These are phyloP conservation scores for Podospora conica DNA, from an alignment of 495 filamentous ascomycete species.

Conservation along the genomic window DNA sequence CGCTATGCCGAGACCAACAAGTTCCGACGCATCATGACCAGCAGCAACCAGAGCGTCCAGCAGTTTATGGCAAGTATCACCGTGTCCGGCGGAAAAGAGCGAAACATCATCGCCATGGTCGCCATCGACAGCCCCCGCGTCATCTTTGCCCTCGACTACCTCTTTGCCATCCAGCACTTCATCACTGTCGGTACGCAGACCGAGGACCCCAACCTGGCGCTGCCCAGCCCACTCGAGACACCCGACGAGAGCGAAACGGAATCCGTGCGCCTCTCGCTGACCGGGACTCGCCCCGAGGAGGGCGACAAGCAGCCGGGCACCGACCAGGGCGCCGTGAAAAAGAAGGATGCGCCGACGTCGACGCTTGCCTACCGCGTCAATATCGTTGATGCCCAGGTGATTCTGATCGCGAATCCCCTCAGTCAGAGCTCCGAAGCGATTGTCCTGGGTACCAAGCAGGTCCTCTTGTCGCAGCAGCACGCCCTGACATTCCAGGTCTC, in stretches of 20 bases:
- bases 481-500: slow-evolving; percentile 86
- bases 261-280: slow-evolving; percentile 36
- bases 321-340: neutral
- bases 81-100: slow-evolving; percentile 79
- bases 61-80: slow-evolving; percentile 98
- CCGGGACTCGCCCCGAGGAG: slow-evolving; percentile 27
- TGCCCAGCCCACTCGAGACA: slow-evolving; percentile 50
- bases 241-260: slow-evolving; percentile 58
- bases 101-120: slow-evolving; percentile 80
- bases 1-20: slow-evolving; percentile 82
- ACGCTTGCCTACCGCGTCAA: slow-evolving; percentile 86
- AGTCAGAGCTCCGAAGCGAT: slow-evolving; percentile 89
- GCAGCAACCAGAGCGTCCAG: slow-evolving; percentile 86
- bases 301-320: neutral
- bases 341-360: slow-evolving; percentile 47
- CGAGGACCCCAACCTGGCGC: slow-evolving; percentile 47
- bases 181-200: slow-evolving; percentile 60
- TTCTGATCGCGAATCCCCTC: slow-evolving; percentile 89
- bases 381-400: slow-evolving; percentile 90
- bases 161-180: slow-evolving; percentile 84
- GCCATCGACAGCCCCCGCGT: slow-evolving; percentile 94
- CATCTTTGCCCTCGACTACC: slow-evolving; percentile 91
- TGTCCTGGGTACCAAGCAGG: slow-evolving; percentile 88
- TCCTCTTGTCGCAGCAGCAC: slow-evolving; percentile 88
- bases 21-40: slow-evolving; percentile 96